Evolutionary conservation across 805 yeast genomes (phyloP).

Genomic region (Ogataea angusta): DNA sequence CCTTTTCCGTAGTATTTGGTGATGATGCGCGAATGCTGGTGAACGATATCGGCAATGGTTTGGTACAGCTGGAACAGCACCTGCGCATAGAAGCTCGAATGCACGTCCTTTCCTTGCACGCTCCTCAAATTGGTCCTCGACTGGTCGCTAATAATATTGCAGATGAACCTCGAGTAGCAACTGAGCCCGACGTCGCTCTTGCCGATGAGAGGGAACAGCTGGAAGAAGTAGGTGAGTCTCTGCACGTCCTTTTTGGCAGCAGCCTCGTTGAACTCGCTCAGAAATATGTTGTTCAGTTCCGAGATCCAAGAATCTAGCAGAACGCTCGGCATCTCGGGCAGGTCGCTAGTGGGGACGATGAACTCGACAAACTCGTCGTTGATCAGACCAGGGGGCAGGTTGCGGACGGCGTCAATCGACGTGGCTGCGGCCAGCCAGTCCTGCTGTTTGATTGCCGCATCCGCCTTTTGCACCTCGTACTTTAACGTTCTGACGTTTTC

Average conservation of each 20-base stretch:
- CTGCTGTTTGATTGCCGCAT: constrained; percentile 61
- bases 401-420: constrained; percentile 52
- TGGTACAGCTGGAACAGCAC: constrained; percentile 71
- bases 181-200: constrained; percentile 67
- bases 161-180: constrained; percentile 81
- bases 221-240: constrained; percentile 73
- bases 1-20: constrained; percentile 64
- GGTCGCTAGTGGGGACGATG: constrained; percentile 81
- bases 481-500: constrained; percentile 63
- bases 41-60: constrained; percentile 76
- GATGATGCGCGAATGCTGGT: constrained; percentile 82
- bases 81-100: constrained; percentile 54
- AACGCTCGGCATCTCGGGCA: constrained; percentile 72
- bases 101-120: constrained; percentile 35
- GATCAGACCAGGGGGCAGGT: constrained; percentile 51
- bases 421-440: constrained; percentile 80
- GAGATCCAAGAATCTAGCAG: constrained; percentile 57
- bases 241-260: constrained; percentile 64
- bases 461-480: constrained; percentile 59
- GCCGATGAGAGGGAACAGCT: constrained; percentile 82
- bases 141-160: constrained; percentile 78
- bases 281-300: constrained; percentile 55
- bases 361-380: constrained; percentile 69
- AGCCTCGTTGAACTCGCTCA: constrained; percentile 64
- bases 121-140: constrained; percentile 62